Evolutionary conservation across 1,284 basidiomycete genomes (phyloP).

Genomic region (Papiliotrema laurentii): DNA sequence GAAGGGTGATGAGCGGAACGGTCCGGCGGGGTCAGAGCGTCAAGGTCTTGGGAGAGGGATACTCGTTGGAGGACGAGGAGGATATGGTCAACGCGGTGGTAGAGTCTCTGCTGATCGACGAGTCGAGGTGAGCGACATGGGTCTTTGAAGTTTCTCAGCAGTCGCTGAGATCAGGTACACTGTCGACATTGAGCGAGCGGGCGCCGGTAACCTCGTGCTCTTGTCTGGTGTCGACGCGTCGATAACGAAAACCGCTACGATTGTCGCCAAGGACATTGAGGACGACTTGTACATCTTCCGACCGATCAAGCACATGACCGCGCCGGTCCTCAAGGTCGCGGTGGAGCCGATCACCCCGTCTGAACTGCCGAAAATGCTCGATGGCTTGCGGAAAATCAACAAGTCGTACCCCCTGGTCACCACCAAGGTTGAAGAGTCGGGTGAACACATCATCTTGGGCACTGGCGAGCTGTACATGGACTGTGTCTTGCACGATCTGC

Average conservation of each 20-base stretch:
- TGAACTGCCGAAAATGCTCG: conserved; percentile 97
- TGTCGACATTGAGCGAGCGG: conserved; percentile 78
- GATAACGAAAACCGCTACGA: conserved; percentile 90
- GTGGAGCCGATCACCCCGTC: conserved; percentile 97
- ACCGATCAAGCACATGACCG: conserved; percentile 92
- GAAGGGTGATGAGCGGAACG: conserved; percentile 89
- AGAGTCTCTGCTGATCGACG: conserved; percentile 82
- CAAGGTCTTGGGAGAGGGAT: conserved; percentile 96
- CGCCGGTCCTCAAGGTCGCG: conserved; percentile 96
- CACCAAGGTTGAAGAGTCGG: conserved; percentile 97
- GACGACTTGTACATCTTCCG: conserved; percentile 86
- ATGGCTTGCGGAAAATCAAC: conserved; percentile 93
- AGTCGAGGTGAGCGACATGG: conserved; percentile 67
- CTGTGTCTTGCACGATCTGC: conserved; percentile 92
- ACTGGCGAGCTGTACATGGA: conserved; percentile 97
- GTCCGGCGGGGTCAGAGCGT: conserved; percentile 74
- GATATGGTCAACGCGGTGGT: conserved; percentile 88
- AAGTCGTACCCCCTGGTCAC: conserved; percentile 92
- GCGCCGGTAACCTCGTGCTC: conserved; percentile 88
- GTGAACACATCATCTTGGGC: conserved; percentile 94
- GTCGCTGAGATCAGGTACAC: conserved; percentile 63
- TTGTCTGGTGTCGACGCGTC: conserved; percentile 90
- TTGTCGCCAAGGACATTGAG: conserved; percentile 67
- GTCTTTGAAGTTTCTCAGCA: background rate
- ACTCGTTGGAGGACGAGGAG: conserved; percentile 96